Percentiles rank a stretch among this genome's conserved stretches.
Evolutionary conservation across 2,329 filamentous ascomycete species (phyloP).

Genomic region (Sporothrix dimorphospora): DNA sequence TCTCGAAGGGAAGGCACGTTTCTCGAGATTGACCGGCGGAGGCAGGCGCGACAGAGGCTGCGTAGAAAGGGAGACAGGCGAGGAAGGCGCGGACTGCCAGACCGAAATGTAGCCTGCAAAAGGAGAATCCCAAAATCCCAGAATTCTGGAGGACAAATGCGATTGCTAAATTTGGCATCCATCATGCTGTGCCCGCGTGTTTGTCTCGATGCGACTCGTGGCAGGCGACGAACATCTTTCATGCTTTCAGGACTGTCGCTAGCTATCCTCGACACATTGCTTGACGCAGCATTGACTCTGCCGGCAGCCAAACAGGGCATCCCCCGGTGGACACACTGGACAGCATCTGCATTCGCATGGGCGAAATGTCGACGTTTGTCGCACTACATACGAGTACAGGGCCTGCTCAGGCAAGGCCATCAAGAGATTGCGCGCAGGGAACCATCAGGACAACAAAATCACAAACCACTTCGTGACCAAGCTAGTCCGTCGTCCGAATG

Average conservation of each 20-base stretch:
- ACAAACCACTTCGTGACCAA: background rate
- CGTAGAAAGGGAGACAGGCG: background rate
- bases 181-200: background rate
- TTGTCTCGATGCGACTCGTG: background rate
- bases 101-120: background rate
- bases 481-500: background rate
- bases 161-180: background rate
- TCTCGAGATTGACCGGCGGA: background rate
- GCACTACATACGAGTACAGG: slow-evolving; percentile 14
- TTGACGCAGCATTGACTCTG: slow-evolving; percentile 7
- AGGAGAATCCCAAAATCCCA: background rate
- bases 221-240: slow-evolving; percentile 3
- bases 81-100: background rate
- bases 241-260: slow-evolving; percentile 13
- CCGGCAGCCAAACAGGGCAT: background rate
- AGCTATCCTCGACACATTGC: background rate
- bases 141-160: background rate
- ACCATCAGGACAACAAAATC: background rate
- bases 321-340: background rate
- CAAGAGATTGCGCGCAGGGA: background rate
- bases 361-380: background rate
- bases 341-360: slow-evolving; percentile 1
- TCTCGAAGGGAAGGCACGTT: background rate
- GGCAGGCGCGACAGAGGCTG: background rate
- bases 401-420: background rate